A percentile compares a stretch with the other conserved stretches of the same genome.
Conservation (phyloP, 2,329 filamentous ascomycete species). For the Sporothrix curviconia region DNA sequence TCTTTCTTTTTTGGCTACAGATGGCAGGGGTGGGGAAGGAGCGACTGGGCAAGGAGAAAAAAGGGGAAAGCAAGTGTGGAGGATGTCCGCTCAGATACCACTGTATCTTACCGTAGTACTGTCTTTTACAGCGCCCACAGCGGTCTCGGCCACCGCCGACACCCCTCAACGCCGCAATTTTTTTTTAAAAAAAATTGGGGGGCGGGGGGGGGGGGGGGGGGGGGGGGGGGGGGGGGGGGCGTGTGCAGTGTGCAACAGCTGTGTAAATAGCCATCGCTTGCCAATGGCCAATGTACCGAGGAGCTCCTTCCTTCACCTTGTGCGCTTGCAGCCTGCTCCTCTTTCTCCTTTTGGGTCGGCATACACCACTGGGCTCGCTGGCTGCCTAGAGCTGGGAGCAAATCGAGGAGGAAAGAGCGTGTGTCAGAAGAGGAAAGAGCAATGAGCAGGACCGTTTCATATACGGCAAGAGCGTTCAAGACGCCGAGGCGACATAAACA, state of each 20-base stretch:
- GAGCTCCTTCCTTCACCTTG: slow-evolving; percentile 5
- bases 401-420: background rate
- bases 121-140: no score
- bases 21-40: background rate
- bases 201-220: background rate
- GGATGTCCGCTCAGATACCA: no score
- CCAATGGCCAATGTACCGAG: background rate
- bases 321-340: background rate
- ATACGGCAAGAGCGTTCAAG: no score
- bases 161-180: no score
- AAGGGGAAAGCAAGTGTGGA: background rate
- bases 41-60: background rate
- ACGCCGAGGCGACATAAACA: background rate
- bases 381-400: background rate
- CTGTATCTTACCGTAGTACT: no score
- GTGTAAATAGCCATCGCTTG: background rate
- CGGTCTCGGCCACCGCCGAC: no score
- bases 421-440: background rate
- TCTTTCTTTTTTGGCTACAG: background rate
- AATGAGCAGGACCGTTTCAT: no score
- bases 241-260: background rate
- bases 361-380: background rate
- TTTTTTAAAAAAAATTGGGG: no score
- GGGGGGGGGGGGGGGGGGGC: background rate
- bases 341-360: background rate